Evolutionary conservation across 768 basidiomycete species (phyloP), one percentile per base, ranked within the genome.

Genomic region (Trametes cinnabarina): DNA sequence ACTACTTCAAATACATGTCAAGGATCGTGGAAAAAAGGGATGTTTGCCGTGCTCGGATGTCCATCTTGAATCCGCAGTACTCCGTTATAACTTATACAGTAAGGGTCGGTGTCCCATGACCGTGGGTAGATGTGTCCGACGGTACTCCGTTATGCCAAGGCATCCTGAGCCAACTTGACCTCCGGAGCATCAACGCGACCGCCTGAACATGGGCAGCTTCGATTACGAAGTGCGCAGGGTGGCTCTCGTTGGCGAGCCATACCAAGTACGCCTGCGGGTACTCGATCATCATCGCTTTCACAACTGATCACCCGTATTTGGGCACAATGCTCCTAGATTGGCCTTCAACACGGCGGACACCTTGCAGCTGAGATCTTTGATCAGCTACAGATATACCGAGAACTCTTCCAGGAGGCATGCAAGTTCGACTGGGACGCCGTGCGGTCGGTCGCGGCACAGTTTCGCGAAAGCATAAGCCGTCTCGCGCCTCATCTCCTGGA

Each of bases 401-500:
- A 52, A 7, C 65, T 74, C 44, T 74, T 74, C 62, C 55, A 66
- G 32, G 55, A 62, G 30, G 62, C 63, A 5, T 72, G 69, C 56
- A 70, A 71, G 58, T 65, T 73, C 51, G 66, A 72, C 26, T 74
- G 73, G 73, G 47, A 61, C 14, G 64, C 64, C 44, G 73, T 73
- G 3, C 68, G 68, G 22, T 51, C 53, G 10, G 62, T 69, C 43
- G 69, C 71, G 3, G 58, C 61, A 20, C 53, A 63, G 46, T 74
- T 69, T 58, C 57, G 58, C 30, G 47, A 49, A 4, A 63, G 66
- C 20, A 66, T 74, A 41, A 48, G 47, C 15, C 48, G 34, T 23
- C 65, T 70, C 22, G 65, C 68, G 3, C 72, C 72, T 0, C 66
- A 69, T 23, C 61, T 73, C 9, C 66, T 68, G 8, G 65, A 65